Evolutionary conservation across 2,329 filamentous ascomycete species (phyloP).

Genomic region (Fusarium pininemorale): DNA sequence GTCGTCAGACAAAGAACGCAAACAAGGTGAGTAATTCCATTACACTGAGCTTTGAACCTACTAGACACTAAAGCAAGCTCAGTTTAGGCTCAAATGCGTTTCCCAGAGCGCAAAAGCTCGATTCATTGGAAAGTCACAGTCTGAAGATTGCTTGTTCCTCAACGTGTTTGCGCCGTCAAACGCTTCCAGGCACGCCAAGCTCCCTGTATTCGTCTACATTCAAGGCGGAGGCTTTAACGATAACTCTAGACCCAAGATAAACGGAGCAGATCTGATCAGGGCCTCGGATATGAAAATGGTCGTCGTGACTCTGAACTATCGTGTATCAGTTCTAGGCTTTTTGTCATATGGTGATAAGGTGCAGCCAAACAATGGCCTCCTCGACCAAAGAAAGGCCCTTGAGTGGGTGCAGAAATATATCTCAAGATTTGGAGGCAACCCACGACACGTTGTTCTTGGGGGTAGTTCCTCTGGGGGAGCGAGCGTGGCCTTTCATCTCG

Average conservation of each 20-base stretch:
- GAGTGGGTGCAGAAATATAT: slow-evolving; percentile 76
- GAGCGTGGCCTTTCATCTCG: slow-evolving; percentile 70
- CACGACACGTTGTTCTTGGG: slow-evolving; percentile 71
- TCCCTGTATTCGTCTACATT: slow-evolving; percentile 70
- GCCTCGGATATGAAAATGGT: slow-evolving; percentile 68
- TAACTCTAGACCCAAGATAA: slow-evolving; percentile 59
- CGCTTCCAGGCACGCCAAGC: slow-evolving; percentile 56
- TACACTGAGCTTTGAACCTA: neutral
- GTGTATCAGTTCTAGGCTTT: slow-evolving; percentile 78
- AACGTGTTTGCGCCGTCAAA: slow-evolving; percentile 69
- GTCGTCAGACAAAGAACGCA: slow-evolving; percentile 61
- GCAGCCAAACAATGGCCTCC: slow-evolving; percentile 73
- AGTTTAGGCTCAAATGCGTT: slow-evolving; percentile 44
- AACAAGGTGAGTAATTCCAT: slow-evolving; percentile 52
- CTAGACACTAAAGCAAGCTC: neutral
- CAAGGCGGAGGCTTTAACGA: slow-evolving; percentile 69
- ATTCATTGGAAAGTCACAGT: slow-evolving; percentile 43
- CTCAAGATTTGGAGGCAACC: slow-evolving; percentile 72
- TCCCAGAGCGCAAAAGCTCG: slow-evolving; percentile 34
- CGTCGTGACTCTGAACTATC: slow-evolving; percentile 79
- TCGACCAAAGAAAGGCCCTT: slow-evolving; percentile 74
- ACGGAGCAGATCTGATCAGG: slow-evolving; percentile 67
- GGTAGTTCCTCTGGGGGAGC: slow-evolving; percentile 74
- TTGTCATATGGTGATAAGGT: slow-evolving; percentile 66
- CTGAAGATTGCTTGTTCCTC: slow-evolving; percentile 76